These are phyloP conservation scores for Papiliotrema terrestris DNA, from an alignment of 1,284 basidiomycete species.

Conservation along the genomic window DNA sequence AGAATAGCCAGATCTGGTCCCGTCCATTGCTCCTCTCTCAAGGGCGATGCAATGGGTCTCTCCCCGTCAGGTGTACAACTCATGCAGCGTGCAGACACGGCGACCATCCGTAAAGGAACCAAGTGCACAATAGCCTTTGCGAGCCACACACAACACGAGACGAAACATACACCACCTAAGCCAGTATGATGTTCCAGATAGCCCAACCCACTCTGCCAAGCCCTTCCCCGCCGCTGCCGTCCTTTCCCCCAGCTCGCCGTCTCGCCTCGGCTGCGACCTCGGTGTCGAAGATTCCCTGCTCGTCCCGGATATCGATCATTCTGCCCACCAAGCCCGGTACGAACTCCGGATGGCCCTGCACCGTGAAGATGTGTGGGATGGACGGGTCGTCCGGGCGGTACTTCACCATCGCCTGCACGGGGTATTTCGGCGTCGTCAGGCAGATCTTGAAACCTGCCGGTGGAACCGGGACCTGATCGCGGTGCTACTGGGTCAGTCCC, in stretches of 20 bases:
- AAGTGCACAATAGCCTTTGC: no score
- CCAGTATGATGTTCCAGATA: conserved; percentile 51
- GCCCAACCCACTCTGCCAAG: conserved; percentile 50
- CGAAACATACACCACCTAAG: conserved; percentile 24
- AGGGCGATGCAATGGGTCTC: no score
- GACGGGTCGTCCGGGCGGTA: conserved; percentile 27
- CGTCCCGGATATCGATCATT: conserved; percentile 49
- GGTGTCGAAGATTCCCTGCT: conserved; percentile 48
- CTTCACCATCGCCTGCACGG: conserved; percentile 52
- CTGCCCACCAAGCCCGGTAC: conserved; percentile 50
- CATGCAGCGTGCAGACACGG: no score
- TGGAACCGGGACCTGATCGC: conserved; percentile 50
- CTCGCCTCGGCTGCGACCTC: conserved; percentile 45
- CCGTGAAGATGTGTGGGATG: conserved; percentile 46
- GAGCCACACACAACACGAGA: no score
- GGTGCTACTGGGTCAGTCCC: conserved; percentile 45
- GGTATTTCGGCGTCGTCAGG: conserved; percentile 47
- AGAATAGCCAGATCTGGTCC: no score
- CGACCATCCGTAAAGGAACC: no score
- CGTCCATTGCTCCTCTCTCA: no score
- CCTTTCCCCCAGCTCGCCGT: conserved; percentile 50
- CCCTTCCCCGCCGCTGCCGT: conserved; percentile 49
- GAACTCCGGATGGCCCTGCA: conserved; percentile 56
- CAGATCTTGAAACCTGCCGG: conserved; percentile 51
- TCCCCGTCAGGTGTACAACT: no score